Evolutionary conservation across 2,329 filamentous ascomycete species (phyloP).

Genomic region (Colletotrichum viniferum): DNA sequence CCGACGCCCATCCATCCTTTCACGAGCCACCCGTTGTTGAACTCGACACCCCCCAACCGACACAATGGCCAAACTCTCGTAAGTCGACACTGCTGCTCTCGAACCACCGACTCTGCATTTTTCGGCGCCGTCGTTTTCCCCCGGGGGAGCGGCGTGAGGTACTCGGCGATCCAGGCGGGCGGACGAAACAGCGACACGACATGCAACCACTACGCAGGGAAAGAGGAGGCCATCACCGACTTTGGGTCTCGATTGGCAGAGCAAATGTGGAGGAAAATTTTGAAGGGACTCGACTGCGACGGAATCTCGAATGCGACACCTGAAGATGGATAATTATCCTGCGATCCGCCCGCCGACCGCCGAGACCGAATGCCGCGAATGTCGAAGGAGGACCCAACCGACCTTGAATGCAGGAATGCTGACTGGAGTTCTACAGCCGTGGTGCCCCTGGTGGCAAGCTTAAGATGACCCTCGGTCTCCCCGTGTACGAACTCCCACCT

Average conservation of each 20-base stretch:
- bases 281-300: background rate
- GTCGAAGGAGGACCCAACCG: background rate
- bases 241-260: background rate
- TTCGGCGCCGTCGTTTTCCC: conserved; percentile 17
- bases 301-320: background rate
- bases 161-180: conserved; percentile 9
- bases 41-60: conserved; percentile 41
- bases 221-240: background rate
- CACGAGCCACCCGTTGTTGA: conserved; percentile 24
- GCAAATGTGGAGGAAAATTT: background rate
- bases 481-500: conserved; percentile 76
- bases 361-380: background rate
- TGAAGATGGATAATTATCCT: background rate
- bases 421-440: conserved; percentile 55
- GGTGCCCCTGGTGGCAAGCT: conserved; percentile 99
- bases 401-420: conserved; percentile 35
- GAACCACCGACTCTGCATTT: background rate
- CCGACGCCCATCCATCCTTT: conserved; percentile 20
- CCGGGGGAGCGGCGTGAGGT: conserved; percentile 5
- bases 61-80: conserved; percentile 70
- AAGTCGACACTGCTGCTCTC: conserved; percentile 40
- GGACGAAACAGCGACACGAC: background rate
- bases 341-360: background rate
- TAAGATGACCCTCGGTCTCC: conserved; percentile 99
- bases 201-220: background rate